phyloP scores from a whole-genome alignment of 345 rosid species.

The Eucalyptus grandis region DNA sequence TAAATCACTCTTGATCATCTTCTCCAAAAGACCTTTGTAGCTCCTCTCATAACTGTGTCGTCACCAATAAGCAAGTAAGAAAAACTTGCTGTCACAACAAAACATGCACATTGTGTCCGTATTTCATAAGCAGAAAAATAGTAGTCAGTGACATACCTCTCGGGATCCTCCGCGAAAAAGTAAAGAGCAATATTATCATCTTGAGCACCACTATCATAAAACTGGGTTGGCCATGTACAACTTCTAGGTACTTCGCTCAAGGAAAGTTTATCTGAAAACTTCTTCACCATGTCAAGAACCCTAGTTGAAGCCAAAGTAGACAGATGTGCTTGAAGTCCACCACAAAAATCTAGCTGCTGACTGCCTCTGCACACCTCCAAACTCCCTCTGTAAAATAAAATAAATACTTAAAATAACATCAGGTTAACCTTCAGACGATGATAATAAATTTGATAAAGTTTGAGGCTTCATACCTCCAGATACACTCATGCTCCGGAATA shows the following conservation, averaged over 20 bases:
- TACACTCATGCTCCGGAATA: conserved; percentile 70
- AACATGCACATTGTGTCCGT: not conserved
- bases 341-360: conserved; percentile 23
- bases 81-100: not conserved
- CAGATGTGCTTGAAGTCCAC: conserved; percentile 85
- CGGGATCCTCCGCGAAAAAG: conserved; percentile 88
- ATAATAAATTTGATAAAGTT: not conserved
- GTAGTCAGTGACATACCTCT: conserved; percentile 33
- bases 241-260: conserved; percentile 77
- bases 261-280: conserved; percentile 39
- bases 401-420: not conserved
- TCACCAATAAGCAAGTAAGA: not conserved
- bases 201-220: conserved; percentile 51
- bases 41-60: conserved; percentile 63
- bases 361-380: conserved; percentile 55
- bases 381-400: conserved; percentile 45
- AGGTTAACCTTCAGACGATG: not conserved
- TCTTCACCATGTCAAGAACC: conserved; percentile 53
- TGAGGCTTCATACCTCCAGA: conserved; percentile 79
- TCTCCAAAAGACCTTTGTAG: conserved; percentile 71
- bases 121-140: not conserved
- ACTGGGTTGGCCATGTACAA: conserved; percentile 82
- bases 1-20: conserved; percentile 72
- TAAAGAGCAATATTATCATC: conserved; percentile 91
- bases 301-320: conserved; percentile 65